Base-by-base conservation (phyloP, 2,329 filamentous ascomycete genomes). In the Pseudogymnoascus destructans region DNA sequence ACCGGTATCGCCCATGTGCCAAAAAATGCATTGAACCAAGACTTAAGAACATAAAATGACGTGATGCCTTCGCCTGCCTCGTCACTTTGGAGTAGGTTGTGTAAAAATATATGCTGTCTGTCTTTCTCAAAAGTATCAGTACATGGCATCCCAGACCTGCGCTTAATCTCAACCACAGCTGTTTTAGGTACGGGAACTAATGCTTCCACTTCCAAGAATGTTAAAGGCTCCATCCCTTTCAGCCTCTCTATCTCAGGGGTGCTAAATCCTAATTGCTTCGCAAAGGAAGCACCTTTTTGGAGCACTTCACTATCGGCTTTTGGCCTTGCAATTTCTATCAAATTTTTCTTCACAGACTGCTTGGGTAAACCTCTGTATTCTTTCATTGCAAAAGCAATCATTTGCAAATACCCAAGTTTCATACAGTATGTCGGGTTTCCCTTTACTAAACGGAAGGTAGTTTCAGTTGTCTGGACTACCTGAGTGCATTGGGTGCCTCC, bases 21-120 rank as follows among this genome's bases (percentile, higher is more conserved):
- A 59, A 64, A 64, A 55, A 64, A 64, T 2, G 60, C 57, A 25
- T 42, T 33, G 35, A 61, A 64, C 58, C 49, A 59, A 59, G 59
- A 64, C 56, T 61, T 62, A 30, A 60, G 62, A 21, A 64, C 59
- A 33, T 61, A 63, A 59, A 64, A 64, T n/a, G 60, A 63, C 19
- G 61, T 64, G 15, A 64, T 63, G 7, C 61, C 62, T 58, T 63
- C 59, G 33, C 57, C 58, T n/a, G 5, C 35, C 25, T 63, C 57
- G 15, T 58, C 27, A n/a, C 35, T 36, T 57, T 17, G 1, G 27
- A 27, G 57, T 57, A 64, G 56, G 40, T 64, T 55, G 30, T 64
- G 15, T 36, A 63, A 38, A 49, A 35, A 63, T 32, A 64, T 19
- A 57, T 56, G 60, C 19, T 61, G 49, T 21, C 46, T 57, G 35